phyloP scores from a whole-genome alignment of 371 early-diverging fungal species.

The Gilbertella persicaria region DNA sequence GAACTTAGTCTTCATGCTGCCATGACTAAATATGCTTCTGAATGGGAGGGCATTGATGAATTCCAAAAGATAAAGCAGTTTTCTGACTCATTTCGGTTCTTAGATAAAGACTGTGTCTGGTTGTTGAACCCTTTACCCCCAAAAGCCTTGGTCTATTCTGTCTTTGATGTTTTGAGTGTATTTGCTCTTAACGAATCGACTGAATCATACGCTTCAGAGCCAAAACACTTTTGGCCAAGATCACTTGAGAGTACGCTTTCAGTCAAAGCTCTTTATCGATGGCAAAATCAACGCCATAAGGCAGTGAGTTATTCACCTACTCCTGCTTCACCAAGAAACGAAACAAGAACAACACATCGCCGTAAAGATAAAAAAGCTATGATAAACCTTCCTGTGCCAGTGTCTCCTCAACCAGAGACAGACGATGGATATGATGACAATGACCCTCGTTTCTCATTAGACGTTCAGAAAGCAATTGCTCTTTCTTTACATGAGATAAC shows the following conservation, averaged over 20 bases:
- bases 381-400: neutral
- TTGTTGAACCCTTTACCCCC: slow-evolving; percentile 34
- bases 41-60: slow-evolving; percentile 36
- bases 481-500: slow-evolving; percentile 11
- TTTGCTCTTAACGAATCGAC: slow-evolving; percentile 29
- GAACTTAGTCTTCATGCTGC: slow-evolving; percentile 30
- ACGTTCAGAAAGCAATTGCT: slow-evolving; percentile 30
- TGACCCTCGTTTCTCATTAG: slow-evolving; percentile 14
- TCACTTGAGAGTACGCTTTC: slow-evolving; percentile 5
- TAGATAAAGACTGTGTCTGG: slow-evolving; percentile 44
- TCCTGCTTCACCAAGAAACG: neutral
- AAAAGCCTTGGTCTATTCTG: slow-evolving; percentile 40
- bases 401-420: slow-evolving; percentile 4
- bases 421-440: slow-evolving; percentile 29
- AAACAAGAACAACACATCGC: neutral
- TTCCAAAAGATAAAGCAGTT: slow-evolving; percentile 37
- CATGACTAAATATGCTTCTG: slow-evolving; percentile 23
- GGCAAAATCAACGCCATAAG: neutral
- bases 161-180: slow-evolving; percentile 49
- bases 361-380: neutral
- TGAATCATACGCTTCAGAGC: neutral
- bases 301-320: neutral
- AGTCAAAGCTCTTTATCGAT: slow-evolving; percentile 19
- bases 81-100: slow-evolving; percentile 27
- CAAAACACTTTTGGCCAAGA: slow-evolving; percentile 33